Evolutionary conservation across 2,329 filamentous ascomycete genomes (phyloP), one percentile per base, ranked within the genome.

Genomic region (Clonostachys rhizophaga): DNA sequence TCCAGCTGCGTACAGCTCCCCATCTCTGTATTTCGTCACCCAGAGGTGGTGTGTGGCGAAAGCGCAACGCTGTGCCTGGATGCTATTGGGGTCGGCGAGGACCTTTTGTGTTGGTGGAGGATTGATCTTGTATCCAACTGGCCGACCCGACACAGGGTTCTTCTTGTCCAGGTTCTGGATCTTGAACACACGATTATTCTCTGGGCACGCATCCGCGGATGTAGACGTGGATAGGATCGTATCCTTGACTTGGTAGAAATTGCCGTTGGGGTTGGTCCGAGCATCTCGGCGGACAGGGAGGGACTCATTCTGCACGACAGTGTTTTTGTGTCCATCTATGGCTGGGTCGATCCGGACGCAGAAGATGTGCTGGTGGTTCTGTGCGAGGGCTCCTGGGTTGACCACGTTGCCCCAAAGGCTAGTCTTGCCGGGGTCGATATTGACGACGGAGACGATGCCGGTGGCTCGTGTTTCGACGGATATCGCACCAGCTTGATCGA

Each of bases 361-460:
- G 58, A 87, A 86, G 46, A 86, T 71, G 63, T 87, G 83, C 58
- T 87, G 83, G 55, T 86, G 83, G 59, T 85, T 83, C 46, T 81
- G 79, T 0, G 82, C 83, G 5, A 86, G 63, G 0, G 79, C 76
- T 0, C 83, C 83, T 0, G 76, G 74, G 7, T 71, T 71, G 4
- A 87, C 81, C 5, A 84, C 70, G 47, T 78, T 86, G 8, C 79
- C 80, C 60, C 76, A 84, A 2, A 63, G 66, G n/a, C 60, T 79
- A 7, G 62, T 66, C 45, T 76, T 78, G 48, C 81, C 81, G 51
- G 78, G 74, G 60, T 68, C 76, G 12, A 76, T 71, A 46, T 81
- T 75, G 47, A 59, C 56, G 12, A 62, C 62, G 6, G 61, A 64
- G 42, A 66, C 57, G 54, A 83, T 74, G 6, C 72, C 76, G 0